These are phyloP conservation scores for Podospora pseudopauciseta DNA, from an alignment of 495 filamentous ascomycete species.

Conservation along the genomic window DNA sequence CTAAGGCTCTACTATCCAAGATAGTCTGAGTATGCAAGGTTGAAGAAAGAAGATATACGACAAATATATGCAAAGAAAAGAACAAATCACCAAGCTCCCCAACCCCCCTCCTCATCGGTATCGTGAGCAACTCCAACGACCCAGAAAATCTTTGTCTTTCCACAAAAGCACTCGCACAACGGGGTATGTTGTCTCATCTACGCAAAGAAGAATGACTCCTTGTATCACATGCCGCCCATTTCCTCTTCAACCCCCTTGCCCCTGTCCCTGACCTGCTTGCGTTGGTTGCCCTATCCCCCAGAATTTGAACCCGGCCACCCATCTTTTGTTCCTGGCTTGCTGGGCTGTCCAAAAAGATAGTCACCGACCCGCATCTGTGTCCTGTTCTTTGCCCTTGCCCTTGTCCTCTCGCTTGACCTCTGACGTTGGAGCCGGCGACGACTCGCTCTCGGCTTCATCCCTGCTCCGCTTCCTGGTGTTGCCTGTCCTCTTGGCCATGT, in stretches of 20 bases:
- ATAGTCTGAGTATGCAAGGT: not conserved
- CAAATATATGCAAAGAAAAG: slow-evolving; percentile 1
- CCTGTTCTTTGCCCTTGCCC: slow-evolving; percentile 13
- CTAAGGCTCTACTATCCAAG: not conserved
- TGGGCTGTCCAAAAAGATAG: not conserved
- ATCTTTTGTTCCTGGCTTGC: not conserved
- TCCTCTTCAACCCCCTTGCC: not conserved
- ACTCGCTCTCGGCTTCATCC: not conserved
- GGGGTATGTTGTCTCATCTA: slow-evolving; percentile 10
- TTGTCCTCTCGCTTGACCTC: not conserved
- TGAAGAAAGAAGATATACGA: not conserved
- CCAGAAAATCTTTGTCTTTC: slow-evolving; percentile 1
- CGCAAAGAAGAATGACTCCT: slow-evolving; percentile 1
- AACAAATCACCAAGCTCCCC: slow-evolving; percentile 1
- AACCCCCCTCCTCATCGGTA: not conserved
- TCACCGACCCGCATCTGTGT: slow-evolving; percentile 1
- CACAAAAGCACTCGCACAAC: not conserved
- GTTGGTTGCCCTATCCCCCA: not conserved
- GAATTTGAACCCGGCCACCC: not conserved
- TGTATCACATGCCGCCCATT: not conserved
- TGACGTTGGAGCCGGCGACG: not conserved
- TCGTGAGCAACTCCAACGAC: not conserved
- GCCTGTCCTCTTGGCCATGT: slow-evolving; percentile 39
- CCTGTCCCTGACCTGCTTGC: slow-evolving; percentile 6
- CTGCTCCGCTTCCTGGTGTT: slow-evolving; percentile 21